Evolutionary conservation across 192 early-diverging fungal genomes (phyloP).

Genomic region (Backusella morwellensis): DNA sequence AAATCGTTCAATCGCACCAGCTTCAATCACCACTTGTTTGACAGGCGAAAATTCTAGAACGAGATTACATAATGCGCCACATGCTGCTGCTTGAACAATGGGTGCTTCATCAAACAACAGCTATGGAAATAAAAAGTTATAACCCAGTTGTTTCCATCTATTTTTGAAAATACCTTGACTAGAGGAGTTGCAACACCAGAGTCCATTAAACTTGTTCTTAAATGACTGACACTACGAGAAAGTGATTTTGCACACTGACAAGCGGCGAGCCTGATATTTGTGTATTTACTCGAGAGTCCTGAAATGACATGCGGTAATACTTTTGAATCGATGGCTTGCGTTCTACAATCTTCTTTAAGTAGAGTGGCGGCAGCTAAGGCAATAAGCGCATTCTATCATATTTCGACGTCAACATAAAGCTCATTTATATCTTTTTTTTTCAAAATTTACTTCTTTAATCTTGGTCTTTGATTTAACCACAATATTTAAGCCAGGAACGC

Average conservation of each 20-base stretch:
- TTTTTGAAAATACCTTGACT: slow-evolving; percentile 47
- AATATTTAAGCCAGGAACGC: slow-evolving; percentile 23
- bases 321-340: slow-evolving; percentile 74
- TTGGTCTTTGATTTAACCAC: slow-evolving; percentile 48
- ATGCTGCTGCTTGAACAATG: slow-evolving; percentile 65
- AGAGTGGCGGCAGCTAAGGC: slow-evolving; percentile 71
- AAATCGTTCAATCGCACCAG: slow-evolving; percentile 68
- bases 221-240: slow-evolving; percentile 70
- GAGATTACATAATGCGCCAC: slow-evolving; percentile 82
- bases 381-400: slow-evolving; percentile 61
- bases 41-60: slow-evolving; percentile 85
- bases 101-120: slow-evolving; percentile 60
- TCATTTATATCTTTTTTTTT: too few relatives aligned
- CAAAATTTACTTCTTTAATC: slow-evolving; percentile 53
- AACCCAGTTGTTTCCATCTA: not conserved
- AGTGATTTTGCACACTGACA: slow-evolving; percentile 78
- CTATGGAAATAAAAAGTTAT: slow-evolving; percentile 8
- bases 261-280: slow-evolving; percentile 68
- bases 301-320: slow-evolving; percentile 69
- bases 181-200: slow-evolving; percentile 68
- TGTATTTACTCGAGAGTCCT: slow-evolving; percentile 58
- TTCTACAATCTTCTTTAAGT: slow-evolving; percentile 69
- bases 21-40: slow-evolving; percentile 69
- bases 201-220: slow-evolving; percentile 80
- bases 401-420: not conserved